A percentile compares a stretch with the other conserved stretches of the same genome.
These are phyloP conservation scores for Neonothopanus nambi DNA, from an alignment of 1,284 basidiomycete species.

Conservation along the genomic window DNA sequence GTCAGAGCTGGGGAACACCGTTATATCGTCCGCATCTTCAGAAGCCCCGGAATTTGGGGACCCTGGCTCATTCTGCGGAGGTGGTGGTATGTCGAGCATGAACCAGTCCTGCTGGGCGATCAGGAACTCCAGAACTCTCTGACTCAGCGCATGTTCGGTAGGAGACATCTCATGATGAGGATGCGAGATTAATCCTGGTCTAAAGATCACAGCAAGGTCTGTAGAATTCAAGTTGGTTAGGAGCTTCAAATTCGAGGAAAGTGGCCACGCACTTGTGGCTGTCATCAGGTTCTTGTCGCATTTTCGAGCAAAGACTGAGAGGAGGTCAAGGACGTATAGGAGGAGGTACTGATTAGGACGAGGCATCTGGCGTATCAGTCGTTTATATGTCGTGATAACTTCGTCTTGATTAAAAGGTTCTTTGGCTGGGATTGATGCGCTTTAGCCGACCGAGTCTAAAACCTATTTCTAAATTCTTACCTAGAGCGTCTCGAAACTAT, in stretches of 20 bases:
- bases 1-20: conserved; percentile 34
- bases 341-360: conserved; percentile 91
- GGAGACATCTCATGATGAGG: conserved; percentile 83
- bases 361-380: conserved; percentile 83
- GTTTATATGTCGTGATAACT: conserved; percentile 78
- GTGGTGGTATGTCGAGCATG: conserved; percentile 78
- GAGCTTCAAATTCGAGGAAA: not conserved
- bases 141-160: conserved; percentile 82
- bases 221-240: conserved; percentile 7
- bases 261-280: conserved; percentile 72
- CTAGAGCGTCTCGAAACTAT: conserved; percentile 82
- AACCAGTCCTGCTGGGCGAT: conserved; percentile 90
- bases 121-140: conserved; percentile 91
- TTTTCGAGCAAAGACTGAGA: conserved; percentile 93
- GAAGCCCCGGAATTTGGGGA: conserved; percentile 21
- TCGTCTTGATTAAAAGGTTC: conserved; percentile 65
- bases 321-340: conserved; percentile 93
- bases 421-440: conserved; percentile 47
- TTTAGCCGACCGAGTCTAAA: not conserved
- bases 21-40: conserved; percentile 22
- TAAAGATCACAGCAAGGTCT: conserved; percentile 95
- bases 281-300: conserved; percentile 95
- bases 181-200: conserved; percentile 89
- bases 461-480: conserved; percentile 40
- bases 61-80: conserved; percentile 41